Base-by-base conservation (phyloP, 2,329 filamentous ascomycete genomes). In the Trichoderma aggressivum region DNA sequence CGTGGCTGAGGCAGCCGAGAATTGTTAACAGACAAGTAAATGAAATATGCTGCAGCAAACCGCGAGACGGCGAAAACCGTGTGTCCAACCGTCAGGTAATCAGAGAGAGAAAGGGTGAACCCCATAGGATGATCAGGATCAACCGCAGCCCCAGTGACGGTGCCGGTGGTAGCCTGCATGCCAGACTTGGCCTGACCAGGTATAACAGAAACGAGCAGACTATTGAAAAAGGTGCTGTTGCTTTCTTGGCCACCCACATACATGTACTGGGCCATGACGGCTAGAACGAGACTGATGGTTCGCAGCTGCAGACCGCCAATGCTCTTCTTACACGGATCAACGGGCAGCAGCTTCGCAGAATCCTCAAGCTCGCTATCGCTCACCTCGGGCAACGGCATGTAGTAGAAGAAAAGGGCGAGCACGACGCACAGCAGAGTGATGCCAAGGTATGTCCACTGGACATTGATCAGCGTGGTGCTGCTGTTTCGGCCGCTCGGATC, bases 361-460 rank as follows among this genome's bases (percentile, higher is more conserved):
- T 81, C 78, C 72, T 87, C 84, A 47, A 90, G 83, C 72, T 89
- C 87, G 21, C 80, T 79, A 73, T 90, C 88, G 43, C 82, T 85
- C 10, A 89, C 85, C 74, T 90, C 89, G 0, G 89, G 89, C 3
- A 91, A 81, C 0, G 89, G 89, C 84, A 90, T 88, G 75, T 91
- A 91, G 77, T 88, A 91, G 78, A 91, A 90, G 77, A 91, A 88
- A 4, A 91, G 82, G 0, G 89, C 92, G 3, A 97, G 84, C 3
- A 88, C 83, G 66, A 91, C 92, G 71, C 91, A 92, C 70, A 94
- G 90, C 28, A 91, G 84, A 0, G 92, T 93, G 72, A 95, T 91
- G 70, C 90, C 91, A n/a, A 96, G 86, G 75, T 96, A 96, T 0
- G 92, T 92, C 91, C 91, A 97, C 80, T 96, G 93, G 2, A 95